Percentiles rank a stretch among this genome's conserved stretches.
These are phyloP conservation scores for Pouteria campechiana DNA, from an alignment of 179 eudicot species.

Conservation along the genomic window DNA sequence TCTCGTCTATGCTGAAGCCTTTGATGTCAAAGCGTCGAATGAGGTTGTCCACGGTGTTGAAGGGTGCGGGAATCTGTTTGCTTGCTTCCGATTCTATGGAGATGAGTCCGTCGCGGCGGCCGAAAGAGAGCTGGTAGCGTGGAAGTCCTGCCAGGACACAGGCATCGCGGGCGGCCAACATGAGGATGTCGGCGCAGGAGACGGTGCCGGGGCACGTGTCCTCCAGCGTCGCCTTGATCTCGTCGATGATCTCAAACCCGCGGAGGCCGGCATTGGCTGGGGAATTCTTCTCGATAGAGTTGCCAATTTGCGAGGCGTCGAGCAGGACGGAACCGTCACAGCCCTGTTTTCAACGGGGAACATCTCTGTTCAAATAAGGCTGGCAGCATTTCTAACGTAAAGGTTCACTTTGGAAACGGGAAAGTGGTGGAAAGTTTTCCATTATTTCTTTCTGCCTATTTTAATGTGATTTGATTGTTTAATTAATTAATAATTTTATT, in stretches of 20 bases:
- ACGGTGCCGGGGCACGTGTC: slow-evolving; percentile 2
- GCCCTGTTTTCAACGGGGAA: too few relatives aligned
- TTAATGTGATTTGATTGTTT: too few relatives aligned
- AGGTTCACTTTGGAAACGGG: too few relatives aligned
- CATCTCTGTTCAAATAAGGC: too few relatives aligned
- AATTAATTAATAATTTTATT: too few relatives aligned
- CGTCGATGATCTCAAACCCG: slow-evolving; percentile 7
- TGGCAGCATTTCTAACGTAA: too few relatives aligned
- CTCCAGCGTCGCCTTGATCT: slow-evolving; percentile 2
- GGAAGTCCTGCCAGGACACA: not conserved
- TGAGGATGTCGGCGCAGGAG: slow-evolving; percentile 5
- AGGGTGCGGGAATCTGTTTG: not conserved
- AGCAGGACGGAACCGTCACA: not conserved
- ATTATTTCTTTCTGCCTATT: too few relatives aligned
- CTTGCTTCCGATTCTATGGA: not conserved
- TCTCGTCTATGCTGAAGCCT: not conserved
- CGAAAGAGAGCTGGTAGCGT: slow-evolving; percentile 1
- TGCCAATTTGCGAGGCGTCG: not conserved
- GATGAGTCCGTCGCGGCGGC: slow-evolving; percentile 7
- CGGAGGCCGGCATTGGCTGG: not conserved
- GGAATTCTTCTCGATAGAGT: not conserved
- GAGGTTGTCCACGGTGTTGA: not conserved
- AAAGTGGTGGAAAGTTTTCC: too few relatives aligned
- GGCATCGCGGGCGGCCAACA: slow-evolving; percentile 7
- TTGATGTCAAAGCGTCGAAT: not conserved